Evolutionary conservation across 768 basidiomycete genomes (phyloP).

Genomic region (Coprinellus micaceus): DNA sequence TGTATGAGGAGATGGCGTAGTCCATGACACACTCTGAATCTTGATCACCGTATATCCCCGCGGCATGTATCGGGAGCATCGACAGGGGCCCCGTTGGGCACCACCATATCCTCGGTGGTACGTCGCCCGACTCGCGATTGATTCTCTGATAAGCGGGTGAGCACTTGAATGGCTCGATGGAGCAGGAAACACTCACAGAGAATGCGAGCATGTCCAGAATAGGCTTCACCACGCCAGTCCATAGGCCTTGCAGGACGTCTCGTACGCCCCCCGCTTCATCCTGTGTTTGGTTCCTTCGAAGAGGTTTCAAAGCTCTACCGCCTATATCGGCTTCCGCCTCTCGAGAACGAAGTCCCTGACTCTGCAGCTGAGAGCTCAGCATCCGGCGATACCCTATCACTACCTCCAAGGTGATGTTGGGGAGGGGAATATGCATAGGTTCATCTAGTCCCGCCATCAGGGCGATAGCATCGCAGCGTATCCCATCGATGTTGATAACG

Average conservation of each 20-base stretch:
- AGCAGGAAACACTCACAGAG: background rate
- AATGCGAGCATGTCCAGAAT: constrained; percentile 9
- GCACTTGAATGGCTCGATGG: background rate
- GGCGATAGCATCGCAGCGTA: constrained; percentile 12
- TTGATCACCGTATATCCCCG: background rate
- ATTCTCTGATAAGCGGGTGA: background rate
- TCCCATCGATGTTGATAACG: constrained; percentile 3
- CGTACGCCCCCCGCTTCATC: background rate
- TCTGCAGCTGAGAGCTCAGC: too few species aligned
- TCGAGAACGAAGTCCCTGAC: background rate
- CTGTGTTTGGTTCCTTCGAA: background rate
- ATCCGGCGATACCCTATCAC: background rate
- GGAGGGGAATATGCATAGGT: constrained; percentile 12
- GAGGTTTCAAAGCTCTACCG: background rate
- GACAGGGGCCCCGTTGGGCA: constrained; percentile 7
- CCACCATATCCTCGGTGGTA: constrained; percentile 1
- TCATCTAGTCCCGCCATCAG: constrained; percentile 7
- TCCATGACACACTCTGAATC: background rate
- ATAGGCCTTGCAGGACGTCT: background rate
- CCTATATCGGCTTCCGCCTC: background rate
- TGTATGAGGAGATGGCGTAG: constrained; percentile 8
- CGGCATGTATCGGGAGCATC: constrained; percentile 6
- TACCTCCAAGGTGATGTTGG: constrained; percentile 4
- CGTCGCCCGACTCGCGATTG: background rate
- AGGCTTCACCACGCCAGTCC: constrained; percentile 2